Base-by-base conservation (phyloP, 2,329 filamentous ascomycete species). In the Trichophyton simii region DNA sequence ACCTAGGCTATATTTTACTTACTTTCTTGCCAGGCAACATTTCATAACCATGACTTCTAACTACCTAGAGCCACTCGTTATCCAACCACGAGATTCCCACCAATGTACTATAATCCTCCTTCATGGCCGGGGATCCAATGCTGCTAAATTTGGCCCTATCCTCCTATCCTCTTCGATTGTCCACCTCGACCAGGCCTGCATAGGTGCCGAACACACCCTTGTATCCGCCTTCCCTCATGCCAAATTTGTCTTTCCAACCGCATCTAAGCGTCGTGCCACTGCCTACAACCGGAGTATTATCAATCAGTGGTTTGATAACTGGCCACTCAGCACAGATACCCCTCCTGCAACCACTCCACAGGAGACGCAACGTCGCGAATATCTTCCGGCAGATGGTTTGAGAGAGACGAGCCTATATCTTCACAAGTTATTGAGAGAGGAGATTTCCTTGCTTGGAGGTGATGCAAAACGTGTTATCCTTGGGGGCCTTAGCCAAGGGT, bases 161-260 rank as follows among this genome's bases (percentile, higher is more conserved):
- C 44, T 48, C 18, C 18, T 25, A 22, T 48, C 44, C 4, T 48
- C 44, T 22, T 20, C 44, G 9, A 13, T 22, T 2, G 0, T 20
- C 22, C n/a, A 20, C 41, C 41, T 44, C n/a, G 34, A 38, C 41
- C 41, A 11, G 44, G 11, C 9, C 5, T 3, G 3, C 13, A 52
- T 2, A 28, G 11, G 20, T 13, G 8, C 46, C 3, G 46, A 52
- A 9, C 9, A 15, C 31, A 57, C 54, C 1, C 34, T 68, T 22
- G 61, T 61, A 41, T 50, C 57, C 31, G 58, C 46, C 62, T 65
- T 67, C 0, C 67, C 68, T 20, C 70, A 66, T 0, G 67, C 75
- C 0, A 78, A 77, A 62, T 82, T 81, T 61, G 68, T 83, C 46
- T 82, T 82, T 61, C 80, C 80, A 0, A 81, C 79, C 0, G 75